phyloP scores from a whole-genome alignment of 495 filamentous ascomycete genomes.

The Daldinia vernicosa region DNA sequence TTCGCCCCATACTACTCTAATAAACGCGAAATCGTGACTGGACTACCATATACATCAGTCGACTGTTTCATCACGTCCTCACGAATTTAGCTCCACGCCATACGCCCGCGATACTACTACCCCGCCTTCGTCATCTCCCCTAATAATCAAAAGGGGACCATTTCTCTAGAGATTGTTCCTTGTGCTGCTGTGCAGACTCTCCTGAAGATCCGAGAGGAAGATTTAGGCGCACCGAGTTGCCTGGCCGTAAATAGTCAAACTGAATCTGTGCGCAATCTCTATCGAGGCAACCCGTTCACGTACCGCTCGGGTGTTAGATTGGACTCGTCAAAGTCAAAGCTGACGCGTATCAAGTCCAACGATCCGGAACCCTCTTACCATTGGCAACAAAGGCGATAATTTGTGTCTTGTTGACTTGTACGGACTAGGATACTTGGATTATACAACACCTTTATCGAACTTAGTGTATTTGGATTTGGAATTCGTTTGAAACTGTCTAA shows the following conservation, averaged over 20 bases:
- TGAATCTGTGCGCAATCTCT: conserved; percentile 8
- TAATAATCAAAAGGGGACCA: not conserved
- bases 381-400: not conserved
- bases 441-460: not conserved
- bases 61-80: not conserved
- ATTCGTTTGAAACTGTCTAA: not conserved
- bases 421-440: not conserved
- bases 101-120: conserved; percentile 15
- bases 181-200: conserved; percentile 19
- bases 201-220: conserved; percentile 16
- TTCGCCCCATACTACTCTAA: not conserved
- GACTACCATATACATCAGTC: conserved; percentile 10
- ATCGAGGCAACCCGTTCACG: conserved; percentile 6
- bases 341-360: conserved; percentile 24
- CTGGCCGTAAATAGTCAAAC: not conserved
- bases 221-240: conserved; percentile 7
- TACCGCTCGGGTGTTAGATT: not conserved
- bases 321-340: conserved; percentile 3
- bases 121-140: conserved; percentile 19
- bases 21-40: conserved; percentile 12
- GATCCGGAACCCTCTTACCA: not conserved
- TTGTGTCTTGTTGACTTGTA: not conserved
- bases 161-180: conserved; percentile 7
- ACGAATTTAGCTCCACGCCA: conserved; percentile 4
- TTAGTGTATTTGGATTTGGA: not conserved